Evolutionary conservation across 2,329 filamentous ascomycete genomes (phyloP).

Genomic region (Trichophaea hybrida): DNA sequence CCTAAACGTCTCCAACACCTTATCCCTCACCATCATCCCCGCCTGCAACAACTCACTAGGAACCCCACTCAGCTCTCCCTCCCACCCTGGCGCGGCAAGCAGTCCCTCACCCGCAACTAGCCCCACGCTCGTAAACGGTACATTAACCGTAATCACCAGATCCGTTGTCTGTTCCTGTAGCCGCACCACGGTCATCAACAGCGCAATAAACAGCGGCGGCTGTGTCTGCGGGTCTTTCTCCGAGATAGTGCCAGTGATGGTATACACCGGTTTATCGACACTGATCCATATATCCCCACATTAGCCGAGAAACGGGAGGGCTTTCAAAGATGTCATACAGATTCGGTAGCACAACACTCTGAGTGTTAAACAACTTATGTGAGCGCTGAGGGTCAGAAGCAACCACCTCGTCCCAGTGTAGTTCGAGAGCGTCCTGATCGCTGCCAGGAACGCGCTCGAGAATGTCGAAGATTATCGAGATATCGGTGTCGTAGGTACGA

Average conservation of each 20-base stretch:
- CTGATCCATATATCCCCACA: neutral
- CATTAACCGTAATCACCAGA: constrained; percentile 26
- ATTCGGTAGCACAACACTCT: constrained; percentile 4
- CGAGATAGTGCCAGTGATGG: constrained; percentile 14
- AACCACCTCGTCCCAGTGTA: constrained; percentile 25
- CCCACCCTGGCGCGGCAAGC: constrained; percentile 20
- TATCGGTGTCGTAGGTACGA: constrained; percentile 15
- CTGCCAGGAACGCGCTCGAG: constrained; percentile 15
- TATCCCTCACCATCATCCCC: constrained; percentile 10
- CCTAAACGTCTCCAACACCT: constrained; percentile 17
- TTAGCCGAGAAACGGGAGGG: neutral
- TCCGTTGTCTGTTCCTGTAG: constrained; percentile 23
- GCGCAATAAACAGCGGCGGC: constrained; percentile 8
- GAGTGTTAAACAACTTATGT: constrained; percentile 8
- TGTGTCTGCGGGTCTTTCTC: neutral
- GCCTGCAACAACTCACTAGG: constrained; percentile 19
- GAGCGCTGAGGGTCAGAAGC: constrained; percentile 16
- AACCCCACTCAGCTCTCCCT: constrained; percentile 11
- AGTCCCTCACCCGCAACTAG: constrained; percentile 15
- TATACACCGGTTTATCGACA: constrained; percentile 5
- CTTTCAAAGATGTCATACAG: neutral
- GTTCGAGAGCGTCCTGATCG: constrained; percentile 22
- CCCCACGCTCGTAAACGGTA: constrained; percentile 21
- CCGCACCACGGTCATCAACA: constrained; percentile 23
- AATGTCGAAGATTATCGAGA: constrained; percentile 25